phyloP scores from a whole-genome alignment of 2,329 filamentous ascomycete species.

The Grosmannia serpens region DNA sequence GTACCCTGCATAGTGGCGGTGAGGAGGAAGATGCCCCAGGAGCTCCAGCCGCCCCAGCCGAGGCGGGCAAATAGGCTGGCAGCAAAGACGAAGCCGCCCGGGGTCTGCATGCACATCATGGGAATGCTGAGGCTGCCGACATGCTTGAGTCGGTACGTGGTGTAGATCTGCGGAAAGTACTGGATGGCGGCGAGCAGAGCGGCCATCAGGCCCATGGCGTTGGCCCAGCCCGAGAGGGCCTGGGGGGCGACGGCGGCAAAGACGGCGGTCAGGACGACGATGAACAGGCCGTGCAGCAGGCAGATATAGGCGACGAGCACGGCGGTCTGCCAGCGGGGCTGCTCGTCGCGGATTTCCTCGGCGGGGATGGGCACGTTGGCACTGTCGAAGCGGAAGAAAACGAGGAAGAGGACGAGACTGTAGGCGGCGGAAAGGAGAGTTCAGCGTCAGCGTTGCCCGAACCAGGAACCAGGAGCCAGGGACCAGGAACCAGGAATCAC shows the following conservation, averaged over 20 bases:
- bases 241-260: constrained; percentile 52
- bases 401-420: constrained; percentile 84
- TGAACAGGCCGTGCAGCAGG: constrained; percentile 61
- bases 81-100: constrained; percentile 82
- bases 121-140: constrained; percentile 87
- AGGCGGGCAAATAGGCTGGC: constrained; percentile 70
- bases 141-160: constrained; percentile 73
- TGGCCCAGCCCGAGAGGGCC: constrained; percentile 68
- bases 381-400: constrained; percentile 71
- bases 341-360: constrained; percentile 33
- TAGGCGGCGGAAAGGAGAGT: background rate
- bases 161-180: constrained; percentile 92
- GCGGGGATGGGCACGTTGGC: constrained; percentile 37
- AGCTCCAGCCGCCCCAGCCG: constrained; percentile 80
- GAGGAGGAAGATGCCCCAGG: constrained; percentile 84
- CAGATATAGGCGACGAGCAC: constrained; percentile 62
- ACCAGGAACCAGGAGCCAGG: background rate
- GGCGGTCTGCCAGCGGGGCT: constrained; percentile 67
- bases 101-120: constrained; percentile 98
- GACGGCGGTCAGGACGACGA: constrained; percentile 56
- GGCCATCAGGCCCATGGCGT: constrained; percentile 69
- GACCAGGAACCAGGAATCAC: background rate
- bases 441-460: background rate
- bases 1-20: constrained; percentile 78
- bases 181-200: constrained; percentile 73